A percentile compares a stretch with the other conserved stretches of the same genome.
Conservation (phyloP, 352 stramenopile genomes). For the Phytopythium boreale region DNA sequence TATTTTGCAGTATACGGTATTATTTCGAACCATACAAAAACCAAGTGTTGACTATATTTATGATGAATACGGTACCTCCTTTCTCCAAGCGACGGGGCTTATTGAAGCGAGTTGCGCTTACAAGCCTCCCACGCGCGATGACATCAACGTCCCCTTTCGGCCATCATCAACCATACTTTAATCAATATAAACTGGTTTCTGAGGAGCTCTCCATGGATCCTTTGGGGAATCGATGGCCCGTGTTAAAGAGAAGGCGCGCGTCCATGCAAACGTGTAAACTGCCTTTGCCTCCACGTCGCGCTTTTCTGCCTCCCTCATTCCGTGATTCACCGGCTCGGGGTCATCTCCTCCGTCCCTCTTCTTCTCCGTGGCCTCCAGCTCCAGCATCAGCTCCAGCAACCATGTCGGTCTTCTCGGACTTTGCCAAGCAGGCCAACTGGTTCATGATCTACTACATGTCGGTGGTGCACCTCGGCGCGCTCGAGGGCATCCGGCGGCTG, state of each 20-base stretch:
- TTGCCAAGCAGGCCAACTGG: constrained; percentile 93
- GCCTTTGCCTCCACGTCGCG: neutral
- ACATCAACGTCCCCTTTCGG: constrained; percentile 1
- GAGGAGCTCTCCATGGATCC: neutral
- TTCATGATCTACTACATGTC: constrained; percentile 98
- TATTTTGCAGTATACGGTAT: neutral
- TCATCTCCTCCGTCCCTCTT: neutral
- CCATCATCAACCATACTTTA: constrained; percentile 1
- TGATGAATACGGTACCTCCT: neutral
- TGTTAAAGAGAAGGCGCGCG: constrained; percentile 5
- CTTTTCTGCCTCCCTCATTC: constrained; percentile 1
- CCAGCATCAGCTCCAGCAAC: neutral
- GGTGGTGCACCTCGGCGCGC: constrained; percentile 91
- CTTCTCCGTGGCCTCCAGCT: neutral
- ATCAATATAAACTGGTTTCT: neutral
- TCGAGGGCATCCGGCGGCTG: constrained; percentile 87
- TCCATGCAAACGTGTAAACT: constrained; percentile 1
- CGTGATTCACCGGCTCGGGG: neutral
- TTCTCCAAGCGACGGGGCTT: neutral
- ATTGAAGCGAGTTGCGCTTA: neutral
- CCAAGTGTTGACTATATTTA: constrained; percentile 9
- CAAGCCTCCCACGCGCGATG: neutral
- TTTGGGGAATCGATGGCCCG: neutral
- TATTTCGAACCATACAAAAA: constrained; percentile 17
- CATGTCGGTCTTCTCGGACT: constrained; percentile 61